Conservation (phyloP, 768 basidiomycete species). For the Rhizopogon roseolus region DNA sequence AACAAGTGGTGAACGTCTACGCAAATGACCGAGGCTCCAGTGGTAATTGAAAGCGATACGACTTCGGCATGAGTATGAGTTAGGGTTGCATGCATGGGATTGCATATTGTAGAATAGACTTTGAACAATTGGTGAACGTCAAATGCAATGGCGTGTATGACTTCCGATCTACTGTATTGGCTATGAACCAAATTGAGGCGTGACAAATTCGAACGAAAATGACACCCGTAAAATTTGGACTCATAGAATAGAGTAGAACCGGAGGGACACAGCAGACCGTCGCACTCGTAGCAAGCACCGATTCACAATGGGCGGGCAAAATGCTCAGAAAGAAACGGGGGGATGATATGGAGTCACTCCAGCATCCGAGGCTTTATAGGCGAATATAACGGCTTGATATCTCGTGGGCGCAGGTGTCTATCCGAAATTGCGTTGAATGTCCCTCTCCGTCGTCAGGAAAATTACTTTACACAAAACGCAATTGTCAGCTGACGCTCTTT, state of each 20-base stretch:
- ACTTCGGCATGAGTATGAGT: not conserved
- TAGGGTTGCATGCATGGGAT: not conserved
- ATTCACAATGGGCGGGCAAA: constrained; percentile 6
- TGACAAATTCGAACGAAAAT: constrained; percentile 30
- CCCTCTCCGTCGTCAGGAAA: constrained; percentile 15
- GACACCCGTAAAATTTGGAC: constrained; percentile 29
- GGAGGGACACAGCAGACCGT: constrained; percentile 27
- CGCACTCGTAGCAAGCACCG: constrained; percentile 6
- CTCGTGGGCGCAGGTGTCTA: constrained; percentile 1
- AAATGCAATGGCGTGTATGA: constrained; percentile 20
- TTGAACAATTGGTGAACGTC: constrained; percentile 2
- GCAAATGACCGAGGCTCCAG: not conserved
- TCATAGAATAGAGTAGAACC: constrained; percentile 30
- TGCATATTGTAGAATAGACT: not conserved
- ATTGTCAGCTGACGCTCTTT: constrained; percentile 14
- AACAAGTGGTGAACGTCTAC: constrained; percentile 4
- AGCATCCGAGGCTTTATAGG: not conserved
- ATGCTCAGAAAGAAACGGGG: not conserved
- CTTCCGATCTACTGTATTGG: constrained; percentile 47
- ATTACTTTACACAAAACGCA: constrained; percentile 11
- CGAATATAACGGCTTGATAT: not conserved
- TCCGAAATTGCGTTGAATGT: constrained; percentile 4
- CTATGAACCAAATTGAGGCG: constrained; percentile 50
- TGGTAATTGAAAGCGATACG: too few species aligned
- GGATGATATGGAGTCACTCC: not conserved